Evolutionary conservation across 768 basidiomycete species (phyloP).

Genomic region (Boletus sp.): DNA sequence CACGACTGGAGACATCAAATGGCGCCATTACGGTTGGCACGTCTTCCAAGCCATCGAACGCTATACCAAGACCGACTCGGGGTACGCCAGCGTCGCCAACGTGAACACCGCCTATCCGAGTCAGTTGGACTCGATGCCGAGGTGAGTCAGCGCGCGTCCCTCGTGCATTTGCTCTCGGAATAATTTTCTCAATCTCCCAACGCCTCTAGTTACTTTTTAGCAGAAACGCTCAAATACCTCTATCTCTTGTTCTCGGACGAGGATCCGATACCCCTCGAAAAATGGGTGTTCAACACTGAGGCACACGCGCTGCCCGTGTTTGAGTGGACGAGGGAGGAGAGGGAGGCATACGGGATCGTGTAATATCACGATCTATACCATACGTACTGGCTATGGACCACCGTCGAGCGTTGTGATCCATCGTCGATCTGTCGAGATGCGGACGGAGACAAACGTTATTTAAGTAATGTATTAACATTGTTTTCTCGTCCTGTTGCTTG

Average conservation of each 20-base stretch:
- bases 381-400: too few relatives aligned
- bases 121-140: slow-evolving; percentile 63
- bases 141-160: slow-evolving; percentile 39
- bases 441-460: too few relatives aligned
- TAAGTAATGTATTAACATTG: too few relatives aligned
- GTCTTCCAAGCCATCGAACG: slow-evolving; percentile 67
- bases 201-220: slow-evolving; percentile 46
- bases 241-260: slow-evolving; percentile 66
- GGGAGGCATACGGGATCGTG: slow-evolving; percentile 36
- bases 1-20: slow-evolving; percentile 61
- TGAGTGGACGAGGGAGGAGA: slow-evolving; percentile 57
- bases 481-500: too few relatives aligned
- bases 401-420: neutral
- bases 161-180: neutral
- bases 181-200: slow-evolving; percentile 11
- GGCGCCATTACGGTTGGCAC: slow-evolving; percentile 70
- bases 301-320: slow-evolving; percentile 81
- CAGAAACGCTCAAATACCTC: slow-evolving; percentile 69
- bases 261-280: slow-evolving; percentile 52
- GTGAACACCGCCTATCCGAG: slow-evolving; percentile 42
- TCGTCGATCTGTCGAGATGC: neutral
- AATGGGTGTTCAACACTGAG: slow-evolving; percentile 65
- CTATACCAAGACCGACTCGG: slow-evolving; percentile 52
- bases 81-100: slow-evolving; percentile 53
- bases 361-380: neutral